A percentile compares a stretch with the other conserved stretches of the same genome.
These are phyloP conservation scores for Dictyostelium gargantuum DNA, from an alignment of 208 protist genomes.

Conservation along the genomic window DNA sequence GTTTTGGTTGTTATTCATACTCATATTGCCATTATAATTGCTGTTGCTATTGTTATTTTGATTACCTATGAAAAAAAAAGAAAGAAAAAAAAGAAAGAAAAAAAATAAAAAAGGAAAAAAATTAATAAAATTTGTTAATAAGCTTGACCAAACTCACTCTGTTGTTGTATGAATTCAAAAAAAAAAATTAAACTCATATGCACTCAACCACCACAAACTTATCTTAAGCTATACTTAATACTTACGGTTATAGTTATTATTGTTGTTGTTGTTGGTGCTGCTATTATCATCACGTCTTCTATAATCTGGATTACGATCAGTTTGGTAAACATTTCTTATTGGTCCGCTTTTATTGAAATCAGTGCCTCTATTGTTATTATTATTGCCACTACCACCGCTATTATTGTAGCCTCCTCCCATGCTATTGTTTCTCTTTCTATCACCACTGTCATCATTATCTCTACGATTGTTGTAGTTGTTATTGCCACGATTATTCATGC, in stretches of 20 bases:
- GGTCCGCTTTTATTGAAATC: background rate
- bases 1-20: background rate
- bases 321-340: constrained; percentile 55
- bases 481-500: background rate
- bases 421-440: background rate
- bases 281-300: constrained; percentile 43
- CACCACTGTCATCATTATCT: background rate
- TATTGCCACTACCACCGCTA: background rate
- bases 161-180: background rate
- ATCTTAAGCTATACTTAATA: no score
- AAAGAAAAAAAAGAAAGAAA: no score
- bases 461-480: background rate
- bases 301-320: constrained; percentile 47
- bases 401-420: no score
- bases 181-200: no score
- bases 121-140: no score
- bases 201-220: no score
- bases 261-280: background rate
- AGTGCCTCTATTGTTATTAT: background rate
- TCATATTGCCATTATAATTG: background rate
- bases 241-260: background rate
- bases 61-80: background rate
- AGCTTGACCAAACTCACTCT: no score
- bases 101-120: no score
- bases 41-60: background rate